Base-by-base conservation (phyloP, 1,284 basidiomycete species). In the Moesziomyces parantarcticus region DNA sequence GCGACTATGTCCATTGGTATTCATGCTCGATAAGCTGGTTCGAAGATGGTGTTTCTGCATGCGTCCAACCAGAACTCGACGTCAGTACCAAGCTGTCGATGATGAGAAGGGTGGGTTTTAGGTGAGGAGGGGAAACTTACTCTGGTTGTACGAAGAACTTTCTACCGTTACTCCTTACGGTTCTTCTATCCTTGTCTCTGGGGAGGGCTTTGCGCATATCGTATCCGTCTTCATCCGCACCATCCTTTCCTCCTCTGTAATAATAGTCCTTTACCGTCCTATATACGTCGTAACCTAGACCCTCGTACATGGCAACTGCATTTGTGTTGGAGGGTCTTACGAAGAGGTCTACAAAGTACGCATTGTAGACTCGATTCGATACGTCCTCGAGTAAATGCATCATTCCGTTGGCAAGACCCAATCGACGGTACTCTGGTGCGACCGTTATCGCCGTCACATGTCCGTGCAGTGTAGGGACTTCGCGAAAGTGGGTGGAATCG, bases 371-470 rank as follows among this genome's bases (percentile, higher is more conserved):
- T 7, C 70, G 58, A 54, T 93, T 90, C 0, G 92, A 93, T 6
- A 92, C 90, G 70, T 88, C 87, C 84, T 96, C 93, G 50, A 96
- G 89, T 53, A 92, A 86, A 59, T 86, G 83, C 88, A 94, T 92
- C 88, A 96, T 89, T 80, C 89, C 90, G 69, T 89, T 89, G 0
- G 92, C 93, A 52, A 96, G 89, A 1, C 89, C 89, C 2, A 96
- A 87, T 3, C 92, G 90, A 40, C 94, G 91, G 84, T 93, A 96
- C 80, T 93, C 91, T 20, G 94, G 94, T 0, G 94, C 92, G 51
- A 96, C 92, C 2, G 93, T 92, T 54, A 96, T 87, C 0, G 93
- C 93, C 1, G 94, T 96, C 74, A 96, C 91, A 81, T 96, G 93
- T 0, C 81, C 82, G 46, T 83, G 82, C 13, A 76, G 42, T 36